phyloP scores from a whole-genome alignment of 2,329 filamentous ascomycete species.

The Fusarium piperis region DNA sequence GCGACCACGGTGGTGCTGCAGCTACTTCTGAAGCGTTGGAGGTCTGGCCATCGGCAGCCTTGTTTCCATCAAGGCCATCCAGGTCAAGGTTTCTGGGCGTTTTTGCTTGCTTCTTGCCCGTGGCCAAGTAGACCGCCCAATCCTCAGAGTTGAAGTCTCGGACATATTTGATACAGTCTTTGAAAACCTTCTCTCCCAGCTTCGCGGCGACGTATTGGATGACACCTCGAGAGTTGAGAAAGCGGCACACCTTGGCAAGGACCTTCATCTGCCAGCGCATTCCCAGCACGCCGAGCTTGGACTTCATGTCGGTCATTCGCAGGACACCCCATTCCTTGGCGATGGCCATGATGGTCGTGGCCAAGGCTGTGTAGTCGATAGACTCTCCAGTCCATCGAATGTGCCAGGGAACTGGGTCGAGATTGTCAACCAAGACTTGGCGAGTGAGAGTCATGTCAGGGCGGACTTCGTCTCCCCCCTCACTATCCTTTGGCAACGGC shows the following conservation, averaged over 20 bases:
- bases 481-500: conserved; percentile 50
- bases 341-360: conserved; percentile 66
- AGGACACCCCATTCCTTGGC: conserved; percentile 68
- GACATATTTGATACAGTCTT: conserved; percentile 69
- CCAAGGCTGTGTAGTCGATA: conserved; percentile 67
- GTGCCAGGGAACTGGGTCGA: conserved; percentile 66
- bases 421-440: conserved; percentile 53
- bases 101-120: conserved; percentile 51
- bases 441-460: conserved; percentile 52
- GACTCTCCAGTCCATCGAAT: conserved; percentile 65
- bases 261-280: conserved; percentile 69
- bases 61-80: conserved; percentile 39
- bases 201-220: conserved; percentile 67
- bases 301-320: conserved; percentile 65
- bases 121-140: conserved; percentile 65
- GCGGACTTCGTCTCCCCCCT: conserved; percentile 36
- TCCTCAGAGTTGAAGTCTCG: conserved; percentile 66
- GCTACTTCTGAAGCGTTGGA: conserved; percentile 40
- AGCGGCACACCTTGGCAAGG: conserved; percentile 66
- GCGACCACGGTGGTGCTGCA: conserved; percentile 45
- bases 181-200: conserved; percentile 64
- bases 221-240: conserved; percentile 64
- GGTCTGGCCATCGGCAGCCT: conserved; percentile 28
- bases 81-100: conserved; percentile 38
- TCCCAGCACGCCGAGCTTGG: conserved; percentile 65